Evolutionary conservation across 2,329 filamentous ascomycete species (phyloP), one percentile per base, ranked within the genome.

Genomic region (Fusarium newnesense): DNA sequence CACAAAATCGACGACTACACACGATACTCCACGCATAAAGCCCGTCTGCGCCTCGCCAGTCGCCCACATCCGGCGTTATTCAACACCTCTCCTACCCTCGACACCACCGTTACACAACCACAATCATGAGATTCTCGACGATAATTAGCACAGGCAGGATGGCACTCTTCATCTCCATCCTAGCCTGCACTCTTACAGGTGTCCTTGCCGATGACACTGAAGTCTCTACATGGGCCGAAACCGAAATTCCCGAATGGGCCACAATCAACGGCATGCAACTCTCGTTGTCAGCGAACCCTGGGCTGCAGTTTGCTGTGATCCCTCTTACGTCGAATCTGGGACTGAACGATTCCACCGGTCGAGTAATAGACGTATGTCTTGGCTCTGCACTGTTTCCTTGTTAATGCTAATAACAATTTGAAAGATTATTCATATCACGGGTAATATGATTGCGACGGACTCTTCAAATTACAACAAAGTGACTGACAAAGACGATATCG

Each of bases 371-470:
- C 65, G 86, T 87, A 79, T 75, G 83, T 53, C 39, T 63, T 30
- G 34, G 40, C 32, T 56, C 34, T 46, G n/a, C 19, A 42, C 34
- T 53, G 46, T 56, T 47, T 32, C 18, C 52, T 44, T 39, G 34
- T 28, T 26, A 32, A 64, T 72, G 44, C 68, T 75, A 36, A 73
- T 63, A 11, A 34, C 18, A n/a, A 11, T 26, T 26, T 40, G 28
- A 30, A 52, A 89, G 87, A 70, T 80, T 28, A 77, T 88, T 62
- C 75, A 77, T 40, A 82, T 89, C 43, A 74, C 79, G 19, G 88
- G 87, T 43, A 80, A 80, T 36, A 78, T 90, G 66, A 79, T 85
- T 52, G 73, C 82, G 26, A 84, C 85, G 54, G 81, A 86, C 53
- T 76, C 82, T 13, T 79, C 78, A 37, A 88, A 85, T 71, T 88